Evolutionary conservation across 2,329 filamentous ascomycete genomes (phyloP).

Genomic region (Aspergillus transmontanensis): DNA sequence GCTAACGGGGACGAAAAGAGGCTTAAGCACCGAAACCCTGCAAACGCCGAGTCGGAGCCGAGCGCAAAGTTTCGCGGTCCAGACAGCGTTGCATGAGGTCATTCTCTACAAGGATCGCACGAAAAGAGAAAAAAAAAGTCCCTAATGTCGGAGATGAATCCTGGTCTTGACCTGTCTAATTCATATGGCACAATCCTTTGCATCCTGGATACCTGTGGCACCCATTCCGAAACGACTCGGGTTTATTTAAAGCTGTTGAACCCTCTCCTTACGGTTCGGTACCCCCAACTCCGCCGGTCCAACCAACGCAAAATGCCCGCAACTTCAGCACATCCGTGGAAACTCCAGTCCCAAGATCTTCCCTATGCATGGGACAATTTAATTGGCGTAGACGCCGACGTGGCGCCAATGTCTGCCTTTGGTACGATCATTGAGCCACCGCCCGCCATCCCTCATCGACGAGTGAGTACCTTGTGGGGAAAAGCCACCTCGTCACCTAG

Average conservation of each 20-base stretch:
- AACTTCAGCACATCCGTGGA: not conserved
- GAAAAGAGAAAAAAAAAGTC: not conserved
- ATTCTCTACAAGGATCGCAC: not conserved
- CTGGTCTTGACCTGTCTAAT: not conserved
- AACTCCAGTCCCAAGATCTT: conserved; percentile 2
- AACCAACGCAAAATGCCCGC: conserved; percentile 1
- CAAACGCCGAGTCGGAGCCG: conserved; percentile 2
- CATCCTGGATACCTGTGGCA: not conserved
- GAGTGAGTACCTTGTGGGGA: not conserved
- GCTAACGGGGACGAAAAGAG: not conserved
- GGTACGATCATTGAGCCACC: not conserved
- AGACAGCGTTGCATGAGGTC: conserved; percentile 2
- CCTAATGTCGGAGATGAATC: not conserved
- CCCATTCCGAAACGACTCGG: not conserved
- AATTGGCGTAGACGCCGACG: not conserved
- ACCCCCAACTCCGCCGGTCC: not conserved
- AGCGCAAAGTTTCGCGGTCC: not conserved
- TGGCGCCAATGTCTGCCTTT: not conserved
- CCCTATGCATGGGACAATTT: not conserved
- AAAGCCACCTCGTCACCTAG: not conserved
- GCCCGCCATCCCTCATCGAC: not conserved
- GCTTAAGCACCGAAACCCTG: not conserved
- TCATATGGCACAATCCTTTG: not conserved
- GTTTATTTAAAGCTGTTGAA: not conserved
- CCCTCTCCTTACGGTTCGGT: not conserved